Evolutionary conservation across 2,329 filamentous ascomycete genomes (phyloP).

Genomic region (Apiospora aurea): DNA sequence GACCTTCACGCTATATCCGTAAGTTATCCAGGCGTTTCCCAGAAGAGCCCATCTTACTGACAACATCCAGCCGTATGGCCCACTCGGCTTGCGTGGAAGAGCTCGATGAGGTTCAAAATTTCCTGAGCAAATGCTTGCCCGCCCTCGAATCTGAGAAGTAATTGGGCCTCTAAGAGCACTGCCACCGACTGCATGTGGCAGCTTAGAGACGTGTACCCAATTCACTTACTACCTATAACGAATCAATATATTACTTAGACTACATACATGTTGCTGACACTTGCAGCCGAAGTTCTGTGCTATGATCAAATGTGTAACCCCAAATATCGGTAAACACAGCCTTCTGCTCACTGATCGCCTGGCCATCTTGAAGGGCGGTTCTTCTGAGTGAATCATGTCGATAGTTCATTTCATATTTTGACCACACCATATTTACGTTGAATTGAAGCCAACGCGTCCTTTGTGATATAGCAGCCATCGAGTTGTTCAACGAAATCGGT

Average conservation of each 20-base stretch:
- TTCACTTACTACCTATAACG: background rate
- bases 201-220: background rate
- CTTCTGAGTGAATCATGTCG: no score
- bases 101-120: constrained; percentile 79
- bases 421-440: background rate
- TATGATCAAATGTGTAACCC: background rate
- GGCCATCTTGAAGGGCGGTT: no score
- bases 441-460: background rate
- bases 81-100: constrained; percentile 82
- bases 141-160: constrained; percentile 47
- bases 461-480: background rate
- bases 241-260: background rate
- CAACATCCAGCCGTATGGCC: constrained; percentile 63
- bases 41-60: background rate
- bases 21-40: constrained; percentile 41
- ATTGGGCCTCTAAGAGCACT: constrained; percentile 43
- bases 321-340: background rate
- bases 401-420: no score
- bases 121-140: constrained; percentile 56
- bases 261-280: background rate
- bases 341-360: background rate
- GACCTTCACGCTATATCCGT: constrained; percentile 79
- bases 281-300: background rate
- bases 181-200: background rate
- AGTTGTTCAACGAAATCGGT: no score